These are phyloP conservation scores for Alternaria triticimaculans DNA, from an alignment of 2,329 filamentous ascomycete genomes.

Conservation along the genomic window DNA sequence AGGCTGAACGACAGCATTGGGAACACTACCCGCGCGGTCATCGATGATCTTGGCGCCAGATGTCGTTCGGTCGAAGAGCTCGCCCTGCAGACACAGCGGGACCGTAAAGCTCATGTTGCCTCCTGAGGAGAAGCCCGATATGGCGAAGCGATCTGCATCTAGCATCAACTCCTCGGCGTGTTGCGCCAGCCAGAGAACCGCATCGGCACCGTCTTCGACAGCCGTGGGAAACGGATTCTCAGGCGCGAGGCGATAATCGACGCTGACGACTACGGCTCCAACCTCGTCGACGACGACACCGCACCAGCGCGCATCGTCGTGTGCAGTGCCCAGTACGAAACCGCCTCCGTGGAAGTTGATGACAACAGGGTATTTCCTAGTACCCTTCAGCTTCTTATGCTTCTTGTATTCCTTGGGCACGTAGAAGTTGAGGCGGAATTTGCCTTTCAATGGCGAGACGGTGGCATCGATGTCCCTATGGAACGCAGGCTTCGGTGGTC, in stretches of 20 bases:
- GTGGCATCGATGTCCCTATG: conserved; percentile 61
- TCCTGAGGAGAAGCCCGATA: conserved; percentile 69
- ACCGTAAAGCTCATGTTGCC: conserved; percentile 69
- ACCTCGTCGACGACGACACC: conserved; percentile 62
- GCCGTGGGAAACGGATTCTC: conserved; percentile 68
- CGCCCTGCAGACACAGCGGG: conserved; percentile 63
- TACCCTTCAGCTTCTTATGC: conserved; percentile 51
- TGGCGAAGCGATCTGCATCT: conserved; percentile 62
- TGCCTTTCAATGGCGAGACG: conserved; percentile 53
- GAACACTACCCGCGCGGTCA: conserved; percentile 35
- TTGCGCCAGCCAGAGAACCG: conserved; percentile 64
- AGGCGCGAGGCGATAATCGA: conserved; percentile 67
- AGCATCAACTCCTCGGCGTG: conserved; percentile 64
- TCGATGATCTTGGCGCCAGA: conserved; percentile 39
- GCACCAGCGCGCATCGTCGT: conserved; percentile 68
- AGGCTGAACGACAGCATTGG: conserved; percentile 28
- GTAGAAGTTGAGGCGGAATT: conserved; percentile 66
- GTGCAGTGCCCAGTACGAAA: conserved; percentile 65
- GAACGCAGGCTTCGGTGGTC: conserved; percentile 67
- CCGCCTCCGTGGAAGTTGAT: conserved; percentile 71
- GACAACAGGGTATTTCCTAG: conserved; percentile 61
- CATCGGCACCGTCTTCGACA: conserved; percentile 69
- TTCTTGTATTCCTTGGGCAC: conserved; percentile 60
- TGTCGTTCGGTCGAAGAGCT: conserved; percentile 45
- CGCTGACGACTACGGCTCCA: conserved; percentile 65